These are phyloP conservation scores for Carallia pectinifolia DNA, from an alignment of 345 rosid species.

Conservation along the genomic window DNA sequence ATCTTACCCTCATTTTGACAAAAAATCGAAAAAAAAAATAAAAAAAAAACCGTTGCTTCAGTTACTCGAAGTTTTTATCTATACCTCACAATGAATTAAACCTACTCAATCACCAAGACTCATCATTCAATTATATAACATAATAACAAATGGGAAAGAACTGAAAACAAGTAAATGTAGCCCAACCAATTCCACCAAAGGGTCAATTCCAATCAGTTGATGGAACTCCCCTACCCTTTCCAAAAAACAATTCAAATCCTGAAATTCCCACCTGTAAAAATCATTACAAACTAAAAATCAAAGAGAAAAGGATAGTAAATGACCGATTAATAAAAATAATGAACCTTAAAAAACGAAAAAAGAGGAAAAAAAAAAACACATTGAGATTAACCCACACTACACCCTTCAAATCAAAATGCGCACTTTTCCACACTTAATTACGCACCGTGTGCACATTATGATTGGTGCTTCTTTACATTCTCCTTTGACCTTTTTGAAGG, in stretches of 20 bases:
- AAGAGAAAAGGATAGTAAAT: not conserved
- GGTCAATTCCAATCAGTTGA: not conserved
- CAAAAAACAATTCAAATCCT: not conserved
- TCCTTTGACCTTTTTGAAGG: constrained; percentile 14
- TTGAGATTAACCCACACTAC: not conserved
- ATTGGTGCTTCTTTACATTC: no score
- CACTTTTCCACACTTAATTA: constrained; percentile 31
- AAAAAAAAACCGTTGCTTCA: no score
- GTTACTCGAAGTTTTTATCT: no score
- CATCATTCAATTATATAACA: no score
- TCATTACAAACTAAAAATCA: not conserved
- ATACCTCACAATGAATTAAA: no score
- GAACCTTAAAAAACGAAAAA: constrained; percentile 2
- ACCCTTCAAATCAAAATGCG: not conserved
- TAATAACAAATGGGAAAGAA: not conserved
- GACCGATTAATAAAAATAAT: not conserved
- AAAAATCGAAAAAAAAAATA: no score
- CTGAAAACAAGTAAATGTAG: not conserved
- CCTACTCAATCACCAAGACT: no score
- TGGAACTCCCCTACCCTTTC: not conserved
- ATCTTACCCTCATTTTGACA: no score
- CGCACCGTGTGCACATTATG: constrained; percentile 24
- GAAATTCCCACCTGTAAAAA: not conserved
- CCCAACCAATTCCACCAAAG: not conserved
- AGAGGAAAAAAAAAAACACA: no score